A percentile compares a stretch with the other conserved stretches of the same genome.
Evolutionary conservation across 1,284 basidiomycete genomes (phyloP).

Genomic region (Taiwanofungus camphoratus): DNA sequence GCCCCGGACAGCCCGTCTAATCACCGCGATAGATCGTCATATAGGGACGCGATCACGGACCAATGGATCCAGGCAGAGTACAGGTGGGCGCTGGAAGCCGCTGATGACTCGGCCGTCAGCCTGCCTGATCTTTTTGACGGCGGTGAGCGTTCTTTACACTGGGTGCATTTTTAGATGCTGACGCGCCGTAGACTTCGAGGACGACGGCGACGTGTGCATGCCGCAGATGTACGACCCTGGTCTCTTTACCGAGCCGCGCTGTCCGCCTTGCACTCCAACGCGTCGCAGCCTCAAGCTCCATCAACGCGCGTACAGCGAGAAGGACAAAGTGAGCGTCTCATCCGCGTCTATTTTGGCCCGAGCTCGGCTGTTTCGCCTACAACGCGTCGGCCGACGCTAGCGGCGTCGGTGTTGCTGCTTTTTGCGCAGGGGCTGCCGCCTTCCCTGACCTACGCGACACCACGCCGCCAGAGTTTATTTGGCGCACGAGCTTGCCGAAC

Average conservation of each 20-base stretch:
- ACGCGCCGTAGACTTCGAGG: constrained; percentile 19
- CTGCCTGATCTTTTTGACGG: constrained; percentile 21
- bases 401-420: not conserved
- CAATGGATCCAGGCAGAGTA: constrained; percentile 21
- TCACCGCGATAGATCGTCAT: constrained; percentile 10
- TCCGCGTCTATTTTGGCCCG: no score
- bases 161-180: constrained; percentile 1
- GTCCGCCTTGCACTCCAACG: constrained; percentile 7
- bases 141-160: constrained; percentile 13
- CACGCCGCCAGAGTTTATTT: no score
- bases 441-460: no score
- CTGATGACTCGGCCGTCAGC: constrained; percentile 15
- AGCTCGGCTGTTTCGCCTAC: not conserved
- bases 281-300: constrained; percentile 3
- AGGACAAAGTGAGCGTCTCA: constrained; percentile 19
- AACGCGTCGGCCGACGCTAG: not conserved
- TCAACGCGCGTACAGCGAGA: constrained; percentile 7
- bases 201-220: constrained; percentile 25
- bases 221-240: constrained; percentile 26
- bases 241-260: constrained; percentile 20
- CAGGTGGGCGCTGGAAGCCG: constrained; percentile 18
- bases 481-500: no score
- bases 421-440: no score
- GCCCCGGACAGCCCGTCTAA: constrained; percentile 5
- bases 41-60: constrained; percentile 14